Evolutionary conservation across 1,139 yeast species (phyloP).

Genomic region (Yarrowia galli): DNA sequence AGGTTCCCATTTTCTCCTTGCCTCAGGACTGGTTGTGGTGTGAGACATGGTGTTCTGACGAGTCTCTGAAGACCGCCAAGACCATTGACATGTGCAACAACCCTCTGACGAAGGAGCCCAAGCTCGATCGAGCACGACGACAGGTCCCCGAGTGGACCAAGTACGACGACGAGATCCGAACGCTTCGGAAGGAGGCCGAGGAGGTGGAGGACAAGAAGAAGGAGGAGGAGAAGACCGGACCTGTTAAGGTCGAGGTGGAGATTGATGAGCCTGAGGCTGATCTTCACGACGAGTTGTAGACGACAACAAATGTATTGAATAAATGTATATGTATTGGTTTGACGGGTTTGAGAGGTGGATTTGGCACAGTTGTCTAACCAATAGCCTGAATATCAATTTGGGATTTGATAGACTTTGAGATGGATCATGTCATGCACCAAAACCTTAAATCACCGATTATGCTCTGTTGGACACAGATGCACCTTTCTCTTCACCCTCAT

Average conservation of each 20-base stretch:
- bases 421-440: too few relatives aligned
- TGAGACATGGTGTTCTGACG: slow-evolving; percentile 90
- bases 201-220: not conserved
- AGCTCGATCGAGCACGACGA: slow-evolving; percentile 73
- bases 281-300: slow-evolving; percentile 31
- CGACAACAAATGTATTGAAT: not conserved
- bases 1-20: slow-evolving; percentile 70
- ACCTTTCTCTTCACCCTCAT: too few relatives aligned
- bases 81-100: slow-evolving; percentile 86
- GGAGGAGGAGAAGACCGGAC: not conserved
- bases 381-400: too few relatives aligned
- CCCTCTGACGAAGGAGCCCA: slow-evolving; percentile 80
- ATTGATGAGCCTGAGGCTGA: slow-evolving; percentile 13
- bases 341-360: too few relatives aligned
- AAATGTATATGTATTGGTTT: not conserved
- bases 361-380: too few relatives aligned
- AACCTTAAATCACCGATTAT: too few relatives aligned
- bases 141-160: slow-evolving; percentile 78
- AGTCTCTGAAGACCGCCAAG: slow-evolving; percentile 64
- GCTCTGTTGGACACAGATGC: too few relatives aligned
- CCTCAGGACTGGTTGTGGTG: slow-evolving; percentile 93
- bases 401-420: too few relatives aligned
- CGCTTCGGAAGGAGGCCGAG: slow-evolving; percentile 46
- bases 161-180: slow-evolving; percentile 64
- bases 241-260: slow-evolving; percentile 16